Evolutionary conservation across 257 asterid genomes (phyloP).

Genomic region (Nicotiana obtusifolia): DNA sequence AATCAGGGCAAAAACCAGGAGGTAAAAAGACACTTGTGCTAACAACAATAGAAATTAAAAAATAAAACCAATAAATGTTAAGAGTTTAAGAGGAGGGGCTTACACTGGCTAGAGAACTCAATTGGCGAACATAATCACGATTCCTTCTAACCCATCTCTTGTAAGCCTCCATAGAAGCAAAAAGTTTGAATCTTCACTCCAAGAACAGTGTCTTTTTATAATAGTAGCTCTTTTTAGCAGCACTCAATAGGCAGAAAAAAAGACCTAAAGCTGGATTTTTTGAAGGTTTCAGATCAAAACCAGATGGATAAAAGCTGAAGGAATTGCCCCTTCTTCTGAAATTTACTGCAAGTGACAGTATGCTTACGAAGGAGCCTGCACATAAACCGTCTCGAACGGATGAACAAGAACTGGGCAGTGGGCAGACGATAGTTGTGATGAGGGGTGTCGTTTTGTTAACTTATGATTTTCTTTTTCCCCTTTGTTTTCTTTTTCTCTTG

Average conservation of each 20-base stretch:
- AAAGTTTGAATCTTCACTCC: slow-evolving; percentile 18
- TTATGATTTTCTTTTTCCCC: background rate
- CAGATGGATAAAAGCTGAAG: background rate
- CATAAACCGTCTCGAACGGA: background rate
- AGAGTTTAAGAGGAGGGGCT: slow-evolving; percentile 22
- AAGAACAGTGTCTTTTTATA: background rate
- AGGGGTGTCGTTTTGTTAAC: background rate
- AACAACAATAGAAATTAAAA: background rate
- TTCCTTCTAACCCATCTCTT: slow-evolving; percentile 88
- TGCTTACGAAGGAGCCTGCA: background rate
- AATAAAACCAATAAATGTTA: background rate
- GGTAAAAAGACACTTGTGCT: background rate
- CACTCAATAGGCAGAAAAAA: background rate
- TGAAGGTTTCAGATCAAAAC: background rate
- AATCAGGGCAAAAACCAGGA: background rate
- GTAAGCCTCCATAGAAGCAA: slow-evolving; percentile 71
- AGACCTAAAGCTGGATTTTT: background rate
- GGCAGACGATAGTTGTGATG: background rate
- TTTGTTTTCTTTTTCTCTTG: background rate
- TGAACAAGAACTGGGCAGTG: background rate
- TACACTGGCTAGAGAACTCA: slow-evolving; percentile 87
- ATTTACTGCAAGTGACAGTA: background rate
- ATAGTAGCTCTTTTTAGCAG: background rate
- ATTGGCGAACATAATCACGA: slow-evolving; percentile 68
- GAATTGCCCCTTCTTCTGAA: background rate